phyloP scores from a whole-genome alignment of 495 filamentous ascomycete genomes.

The Neurospora intermedia region DNA sequence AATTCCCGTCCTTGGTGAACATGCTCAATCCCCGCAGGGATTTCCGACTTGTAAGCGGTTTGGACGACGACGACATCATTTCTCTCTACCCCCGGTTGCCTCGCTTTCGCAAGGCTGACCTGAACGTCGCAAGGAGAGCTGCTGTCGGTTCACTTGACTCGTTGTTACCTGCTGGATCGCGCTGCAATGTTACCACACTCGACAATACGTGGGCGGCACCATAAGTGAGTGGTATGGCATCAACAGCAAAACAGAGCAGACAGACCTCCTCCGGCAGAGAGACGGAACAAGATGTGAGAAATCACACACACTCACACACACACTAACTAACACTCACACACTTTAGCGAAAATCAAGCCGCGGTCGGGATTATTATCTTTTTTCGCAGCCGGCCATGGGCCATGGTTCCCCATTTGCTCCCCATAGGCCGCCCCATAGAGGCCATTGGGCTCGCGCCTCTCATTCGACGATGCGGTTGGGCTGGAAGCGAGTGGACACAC shows the following conservation, averaged over 20 bases:
- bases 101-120: neutral
- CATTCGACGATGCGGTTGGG: constrained; percentile 17
- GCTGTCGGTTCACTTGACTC: neutral
- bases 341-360: constrained; percentile 4
- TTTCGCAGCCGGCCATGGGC: neutral
- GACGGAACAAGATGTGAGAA: neutral
- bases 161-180: neutral
- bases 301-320: neutral
- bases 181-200: neutral
- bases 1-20: neutral
- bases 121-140: neutral
- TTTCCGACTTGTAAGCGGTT: neutral
- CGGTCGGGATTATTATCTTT: constrained; percentile 20
- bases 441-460: constrained; percentile 16
- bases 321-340: neutral
- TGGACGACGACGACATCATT: neutral
- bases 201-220: neutral
- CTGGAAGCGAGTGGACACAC: constrained; percentile 8
- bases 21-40: neutral
- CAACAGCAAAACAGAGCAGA: neutral
- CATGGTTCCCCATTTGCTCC: neutral
- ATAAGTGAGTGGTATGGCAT: neutral
- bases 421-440: neutral
- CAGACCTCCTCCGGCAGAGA: neutral
- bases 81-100: neutral